A percentile compares a stretch with the other conserved stretches of the same genome.
These are phyloP conservation scores for Aegilops bicornis DNA, from an alignment of 176 grass and related monocot genomes.

Conservation along the genomic window DNA sequence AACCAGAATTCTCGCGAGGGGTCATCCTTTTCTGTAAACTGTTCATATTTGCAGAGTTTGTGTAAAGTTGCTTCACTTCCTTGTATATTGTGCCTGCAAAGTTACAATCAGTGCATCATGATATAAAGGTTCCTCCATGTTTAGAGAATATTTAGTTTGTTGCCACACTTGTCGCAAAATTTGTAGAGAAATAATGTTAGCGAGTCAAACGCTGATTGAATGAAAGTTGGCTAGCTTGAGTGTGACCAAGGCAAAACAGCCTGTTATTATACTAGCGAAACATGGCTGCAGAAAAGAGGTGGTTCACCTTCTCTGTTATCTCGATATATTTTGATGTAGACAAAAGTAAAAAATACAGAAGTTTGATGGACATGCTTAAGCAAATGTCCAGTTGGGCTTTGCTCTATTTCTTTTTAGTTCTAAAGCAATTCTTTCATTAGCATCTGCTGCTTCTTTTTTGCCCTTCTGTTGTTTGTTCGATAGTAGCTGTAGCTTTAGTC, in stretches of 20 bases:
- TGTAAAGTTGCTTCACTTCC: not conserved
- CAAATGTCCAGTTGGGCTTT: not conserved
- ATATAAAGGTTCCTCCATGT: not conserved
- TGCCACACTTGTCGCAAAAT: not conserved
- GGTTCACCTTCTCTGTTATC: not conserved
- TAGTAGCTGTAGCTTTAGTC: not conserved
- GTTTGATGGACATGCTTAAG: not conserved
- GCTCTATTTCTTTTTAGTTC: not conserved
- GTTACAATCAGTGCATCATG: not conserved
- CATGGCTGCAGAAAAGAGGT: not conserved
- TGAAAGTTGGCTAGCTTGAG: not conserved
- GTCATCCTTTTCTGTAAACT: not conserved
- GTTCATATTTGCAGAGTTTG: not conserved
- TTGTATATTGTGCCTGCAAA: not conserved
- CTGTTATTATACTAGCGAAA: not conserved
- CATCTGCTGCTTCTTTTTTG: not conserved
- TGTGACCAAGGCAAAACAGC: not conserved
- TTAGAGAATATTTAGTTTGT: not conserved
- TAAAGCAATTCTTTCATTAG: constrained; percentile 14
- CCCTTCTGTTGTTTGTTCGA: not conserved
- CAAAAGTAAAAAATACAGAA: not conserved
- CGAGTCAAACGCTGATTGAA: not conserved
- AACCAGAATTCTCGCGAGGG: not conserved
- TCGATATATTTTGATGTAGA: not conserved
- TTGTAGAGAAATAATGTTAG: not conserved